These are phyloP conservation scores for Colletotrichum ledebouriae DNA, from an alignment of 2,329 filamentous ascomycete species.

Conservation along the genomic window DNA sequence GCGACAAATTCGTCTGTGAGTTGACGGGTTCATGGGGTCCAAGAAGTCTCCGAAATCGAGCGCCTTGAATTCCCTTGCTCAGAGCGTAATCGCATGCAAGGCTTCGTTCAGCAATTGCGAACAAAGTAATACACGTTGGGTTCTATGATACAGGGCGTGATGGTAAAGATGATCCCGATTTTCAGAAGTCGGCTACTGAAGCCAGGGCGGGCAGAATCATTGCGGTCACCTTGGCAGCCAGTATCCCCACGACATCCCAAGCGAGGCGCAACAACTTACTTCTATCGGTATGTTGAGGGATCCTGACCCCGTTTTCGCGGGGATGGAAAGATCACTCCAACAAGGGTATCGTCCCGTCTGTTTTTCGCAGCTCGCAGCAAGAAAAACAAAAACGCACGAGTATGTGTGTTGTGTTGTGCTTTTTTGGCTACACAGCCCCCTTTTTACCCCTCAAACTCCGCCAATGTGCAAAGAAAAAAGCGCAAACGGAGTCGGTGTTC, in stretches of 20 bases:
- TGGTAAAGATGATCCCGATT: background rate
- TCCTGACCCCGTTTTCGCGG: slow-evolving; percentile 8
- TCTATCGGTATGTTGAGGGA: slow-evolving; percentile 10
- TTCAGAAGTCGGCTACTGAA: background rate
- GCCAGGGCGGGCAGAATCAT: slow-evolving; percentile 15
- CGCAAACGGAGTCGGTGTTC: too few relatives aligned
- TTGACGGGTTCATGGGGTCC: slow-evolving; percentile 24
- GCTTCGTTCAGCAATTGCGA: background rate
- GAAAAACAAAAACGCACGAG: background rate
- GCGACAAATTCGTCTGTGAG: slow-evolving; percentile 9
- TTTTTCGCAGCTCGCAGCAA: background rate
- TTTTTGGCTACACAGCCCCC: slow-evolving; percentile 39
- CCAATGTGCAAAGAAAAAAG: too few relatives aligned
- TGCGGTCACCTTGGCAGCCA: slow-evolving; percentile 22
- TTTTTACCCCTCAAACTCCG: slow-evolving; percentile 30
- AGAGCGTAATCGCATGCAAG: background rate
- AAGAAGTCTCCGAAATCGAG: slow-evolving; percentile 22
- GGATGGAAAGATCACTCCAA: slow-evolving; percentile 2
- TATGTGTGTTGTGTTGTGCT: background rate
- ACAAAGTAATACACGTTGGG: slow-evolving; percentile 30
- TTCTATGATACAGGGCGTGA: slow-evolving; percentile 39
- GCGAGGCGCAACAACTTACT: slow-evolving; percentile 14
- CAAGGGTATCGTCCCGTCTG: slow-evolving; percentile 30
- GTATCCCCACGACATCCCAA: slow-evolving; percentile 20
- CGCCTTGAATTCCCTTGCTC: background rate